Conservation (phyloP, 345 rosid species). For the Ricinus communis region DNA sequence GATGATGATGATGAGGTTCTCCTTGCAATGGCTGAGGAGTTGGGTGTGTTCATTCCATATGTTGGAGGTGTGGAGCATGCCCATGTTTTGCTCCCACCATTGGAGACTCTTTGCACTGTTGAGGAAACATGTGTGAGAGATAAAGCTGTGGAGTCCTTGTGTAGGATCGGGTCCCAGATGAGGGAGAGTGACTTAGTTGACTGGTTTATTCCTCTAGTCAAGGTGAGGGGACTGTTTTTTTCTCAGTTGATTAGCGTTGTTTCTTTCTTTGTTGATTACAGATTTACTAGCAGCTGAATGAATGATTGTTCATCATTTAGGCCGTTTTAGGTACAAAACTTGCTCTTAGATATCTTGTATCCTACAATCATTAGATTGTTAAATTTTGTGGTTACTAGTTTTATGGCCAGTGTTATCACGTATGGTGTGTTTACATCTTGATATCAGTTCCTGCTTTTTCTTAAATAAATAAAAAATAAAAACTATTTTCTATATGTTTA, state of each 20-base stretch:
- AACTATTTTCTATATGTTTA: neutral
- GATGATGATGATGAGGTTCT: conserved; percentile 98
- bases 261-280: neutral
- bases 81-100: conserved; percentile 71
- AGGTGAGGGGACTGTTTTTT: conserved; percentile 44
- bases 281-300: neutral
- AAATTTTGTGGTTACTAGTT: neutral
- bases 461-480: neutral
- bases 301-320: neutral
- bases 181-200: conserved; percentile 80
- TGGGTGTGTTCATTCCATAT: conserved; percentile 88
- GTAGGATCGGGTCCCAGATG: conserved; percentile 95
- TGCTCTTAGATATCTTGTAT: neutral
- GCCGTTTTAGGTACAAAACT: neutral
- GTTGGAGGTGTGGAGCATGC: conserved; percentile 94
- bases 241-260: neutral
- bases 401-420: neutral
- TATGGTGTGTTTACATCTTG: neutral
- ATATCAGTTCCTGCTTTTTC: neutral
- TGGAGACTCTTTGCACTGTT: conserved; percentile 84
- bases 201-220: conserved; percentile 80
- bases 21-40: conserved; percentile 88
- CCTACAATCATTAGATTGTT: neutral
- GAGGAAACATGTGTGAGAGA: conserved; percentile 99
- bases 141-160: conserved; percentile 81